Conservation (phyloP, 2,329 filamentous ascomycete genomes). For the Aspergillus sp. region DNA sequence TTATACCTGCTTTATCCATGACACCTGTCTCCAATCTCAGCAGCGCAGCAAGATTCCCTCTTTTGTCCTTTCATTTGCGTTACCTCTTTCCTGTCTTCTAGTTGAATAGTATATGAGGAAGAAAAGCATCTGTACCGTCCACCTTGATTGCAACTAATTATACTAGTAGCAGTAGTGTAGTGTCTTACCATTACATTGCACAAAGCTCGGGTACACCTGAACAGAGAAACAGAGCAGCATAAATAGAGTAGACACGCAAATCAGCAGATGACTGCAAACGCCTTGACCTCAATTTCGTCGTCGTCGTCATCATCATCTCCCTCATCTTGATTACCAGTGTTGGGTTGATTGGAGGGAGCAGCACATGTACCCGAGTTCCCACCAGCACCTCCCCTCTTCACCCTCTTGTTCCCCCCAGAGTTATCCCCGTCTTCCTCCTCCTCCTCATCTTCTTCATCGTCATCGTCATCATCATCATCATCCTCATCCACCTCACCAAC, state of each 20-base stretch:
- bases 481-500: neutral
- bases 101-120: constrained; percentile 40
- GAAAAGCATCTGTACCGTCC: constrained; percentile 18
- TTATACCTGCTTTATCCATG: constrained; percentile 30
- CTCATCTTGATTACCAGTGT: neutral
- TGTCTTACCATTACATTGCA: neutral
- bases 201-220: neutral
- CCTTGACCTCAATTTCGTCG: constrained; percentile 1
- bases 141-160: neutral
- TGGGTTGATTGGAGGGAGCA: neutral
- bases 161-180: neutral
- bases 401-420: neutral
- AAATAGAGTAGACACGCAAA: neutral
- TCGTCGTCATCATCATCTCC: neutral
- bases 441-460: neutral
- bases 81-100: constrained; percentile 35
- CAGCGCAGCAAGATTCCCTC: constrained; percentile 49
- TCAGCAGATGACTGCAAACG: constrained; percentile 3
- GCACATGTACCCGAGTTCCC: neutral
- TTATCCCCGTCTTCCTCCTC: neutral
- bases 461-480: neutral
- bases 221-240: neutral
- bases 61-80: constrained; percentile 38
- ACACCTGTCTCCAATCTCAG: constrained; percentile 40
- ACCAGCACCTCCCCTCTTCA: neutral